Evolutionary conservation across 2,329 filamentous ascomycete species (phyloP), one percentile per base, ranked within the genome.

Genomic region (Phaeosphaeria sp.): DNA sequence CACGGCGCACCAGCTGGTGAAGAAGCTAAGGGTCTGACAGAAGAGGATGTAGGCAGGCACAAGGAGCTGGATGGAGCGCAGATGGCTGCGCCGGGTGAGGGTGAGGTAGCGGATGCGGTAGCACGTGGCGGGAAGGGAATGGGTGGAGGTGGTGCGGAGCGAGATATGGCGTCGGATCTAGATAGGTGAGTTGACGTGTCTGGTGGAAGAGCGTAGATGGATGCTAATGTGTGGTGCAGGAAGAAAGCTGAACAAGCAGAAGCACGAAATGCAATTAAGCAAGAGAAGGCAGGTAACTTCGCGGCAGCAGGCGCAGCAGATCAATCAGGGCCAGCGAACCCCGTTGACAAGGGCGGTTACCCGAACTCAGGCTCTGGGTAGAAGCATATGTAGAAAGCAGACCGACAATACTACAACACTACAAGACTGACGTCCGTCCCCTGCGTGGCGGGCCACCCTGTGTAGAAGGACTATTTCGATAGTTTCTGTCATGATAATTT

Each of bases 231-330:
- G 27, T 21, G 10, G 7, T 39, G 46, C 39, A 79, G 79, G 71
- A 83, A 83, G 72, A 83, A 83, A 71, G 79, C 74, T 2, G 81
- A 83, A 73, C 81, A 83, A 65, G 73, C 77, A 9, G 76, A 74
- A 17, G 66, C 73, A 22, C 66, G 81, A 43, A 77, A 80, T 52
- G 73, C 70, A 20, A 71, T 80, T 33, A 73, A 82, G 68, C 64
- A 74, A 58, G 59, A 78, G 62, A 77, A 78, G 65, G 54, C 69
- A 55, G 57, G 75, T 42, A 63, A 74, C 20, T 71, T 75, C 5
- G 75, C 75, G 66, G 77, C 77, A 47, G 80, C 73, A 7, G 81
- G 81, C 10, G 72, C 78, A 3, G 59, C 80, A 52, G 81, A 80
- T 1, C 80, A 82, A 70, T 71, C 71, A n/a, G 81, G 80, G 2